phyloP scores from a whole-genome alignment of 1,139 yeast genomes.

The Pichia inconspicua region DNA sequence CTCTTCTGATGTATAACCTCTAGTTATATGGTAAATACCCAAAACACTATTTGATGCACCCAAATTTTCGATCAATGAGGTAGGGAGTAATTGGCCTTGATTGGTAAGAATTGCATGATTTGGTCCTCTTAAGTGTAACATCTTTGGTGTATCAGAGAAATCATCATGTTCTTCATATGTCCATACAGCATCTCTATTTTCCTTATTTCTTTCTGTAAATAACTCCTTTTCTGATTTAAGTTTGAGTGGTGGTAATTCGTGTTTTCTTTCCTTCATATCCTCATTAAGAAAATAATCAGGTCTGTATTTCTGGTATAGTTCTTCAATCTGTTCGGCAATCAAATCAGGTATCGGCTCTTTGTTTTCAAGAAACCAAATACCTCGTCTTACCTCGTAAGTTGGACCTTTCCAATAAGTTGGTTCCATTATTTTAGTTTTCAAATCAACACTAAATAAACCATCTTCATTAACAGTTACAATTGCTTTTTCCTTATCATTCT shows the following conservation, averaged over 20 bases:
- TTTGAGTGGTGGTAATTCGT: constrained; percentile 11
- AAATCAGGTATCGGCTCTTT: constrained; percentile 44
- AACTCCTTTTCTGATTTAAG: constrained; percentile 18
- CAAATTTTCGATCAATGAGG: constrained; percentile 18
- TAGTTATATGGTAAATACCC: constrained; percentile 24
- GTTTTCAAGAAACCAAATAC: constrained; percentile 72
- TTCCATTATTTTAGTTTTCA: constrained; percentile 42
- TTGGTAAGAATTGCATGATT: constrained; percentile 31
- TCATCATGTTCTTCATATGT: constrained; percentile 22
- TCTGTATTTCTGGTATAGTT: constrained; percentile 35
- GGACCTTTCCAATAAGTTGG: constrained; percentile 94
- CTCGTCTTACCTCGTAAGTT: constrained; percentile 71
- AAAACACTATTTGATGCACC: constrained; percentile 20
- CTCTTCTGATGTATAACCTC: constrained; percentile 25
- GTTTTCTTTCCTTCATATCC: neutral
- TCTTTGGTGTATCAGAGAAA: constrained; percentile 22
- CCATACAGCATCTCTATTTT: constrained; percentile 17
- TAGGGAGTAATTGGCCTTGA: constrained; percentile 21
- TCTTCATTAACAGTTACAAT: constrained; percentile 72
- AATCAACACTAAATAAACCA: constrained; percentile 62
- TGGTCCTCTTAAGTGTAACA: constrained; percentile 31
- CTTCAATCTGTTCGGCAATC: constrained; percentile 54
- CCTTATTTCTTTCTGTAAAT: constrained; percentile 14
- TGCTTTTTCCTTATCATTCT: neutral
- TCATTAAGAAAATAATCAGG: constrained; percentile 14